Evolutionary conservation across 108 stramenopile genomes (phyloP), one percentile per base, ranked within the genome.

Genomic region (Bacterosira constricta): DNA sequence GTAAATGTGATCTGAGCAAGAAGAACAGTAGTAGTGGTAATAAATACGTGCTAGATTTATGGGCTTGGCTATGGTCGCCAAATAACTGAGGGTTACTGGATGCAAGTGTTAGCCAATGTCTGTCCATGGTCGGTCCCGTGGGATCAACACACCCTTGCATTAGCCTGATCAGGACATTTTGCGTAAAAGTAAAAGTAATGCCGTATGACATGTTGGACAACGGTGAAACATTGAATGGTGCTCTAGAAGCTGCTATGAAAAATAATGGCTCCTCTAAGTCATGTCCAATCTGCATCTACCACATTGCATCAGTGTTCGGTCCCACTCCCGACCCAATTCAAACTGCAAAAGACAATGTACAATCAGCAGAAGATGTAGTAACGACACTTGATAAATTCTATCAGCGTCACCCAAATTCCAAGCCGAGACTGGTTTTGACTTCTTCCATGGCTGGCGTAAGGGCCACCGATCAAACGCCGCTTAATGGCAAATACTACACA

Each of bases 371-470:
- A 80, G 85, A 85, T 56, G 58, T 86, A 20, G 68, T 89, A 6
- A 66, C 35, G 18, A 53, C 63, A 6, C 25, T 85, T 35, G 80
- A 73, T 21, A 61, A 80, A 25, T 55, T 56, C 46, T 26, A 26
- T 67, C 21, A 52, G 3, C 27, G 60, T 25, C 27, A 49, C 20
- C 27, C 45, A 18, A 59, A 27, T 27, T 38, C 67, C 27, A 72
- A 73, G 44, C 20, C 71, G 12, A 65, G 83, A 30, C 54, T 94
- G 29, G 77, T 94, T 7, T 37, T 94, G 41, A 94, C 90, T 26
- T 91, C 90, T 23, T 88, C 87, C 60, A 94, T 94, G 93, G 93
- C 90, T 44, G 90, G 88, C 4, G 93, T 94, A 10, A 63, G 93
- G 51, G 93, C 84, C 18, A 83, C 90, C 20, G 88, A 90, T 27